Conservation (phyloP, 768 basidiomycete species). For the Rossbeevera mucosa region DNA sequence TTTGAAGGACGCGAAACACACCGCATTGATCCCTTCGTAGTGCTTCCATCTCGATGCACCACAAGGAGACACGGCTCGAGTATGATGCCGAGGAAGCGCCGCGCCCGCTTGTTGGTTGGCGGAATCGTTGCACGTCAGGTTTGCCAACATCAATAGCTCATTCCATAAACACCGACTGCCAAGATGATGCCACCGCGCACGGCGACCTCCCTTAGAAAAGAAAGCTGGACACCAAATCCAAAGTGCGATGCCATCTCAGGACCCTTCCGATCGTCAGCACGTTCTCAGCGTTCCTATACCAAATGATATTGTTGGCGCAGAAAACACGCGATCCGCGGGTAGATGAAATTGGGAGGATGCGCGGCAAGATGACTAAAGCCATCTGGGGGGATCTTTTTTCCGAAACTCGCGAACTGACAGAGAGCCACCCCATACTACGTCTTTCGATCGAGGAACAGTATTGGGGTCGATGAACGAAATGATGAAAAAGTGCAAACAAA, state of each 20-base stretch:
- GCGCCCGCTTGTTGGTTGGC: conserved; percentile 65
- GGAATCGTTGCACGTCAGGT: conserved; percentile 64
- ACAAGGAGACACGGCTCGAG: too few species aligned
- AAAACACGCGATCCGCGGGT: conserved; percentile 82
- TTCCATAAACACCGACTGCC: conserved; percentile 43
- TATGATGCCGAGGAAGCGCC: conserved; percentile 55
- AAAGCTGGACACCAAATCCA: conserved; percentile 83
- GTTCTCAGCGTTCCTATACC: too few species aligned
- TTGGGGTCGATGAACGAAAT: too few species aligned
- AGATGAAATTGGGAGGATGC: conserved; percentile 86
- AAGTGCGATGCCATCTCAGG: conserved; percentile 76
- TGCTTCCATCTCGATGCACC: conserved; percentile 34
- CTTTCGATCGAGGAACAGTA: too few species aligned
- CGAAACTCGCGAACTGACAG: too few species aligned
- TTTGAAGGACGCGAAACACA: too few species aligned
- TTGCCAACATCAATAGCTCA: conserved; percentile 58
- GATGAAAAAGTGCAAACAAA: too few species aligned
- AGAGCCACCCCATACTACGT: too few species aligned
- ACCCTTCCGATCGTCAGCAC: conserved; percentile 86
- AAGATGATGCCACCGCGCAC: conserved; percentile 61
- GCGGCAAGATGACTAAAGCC: too few species aligned
- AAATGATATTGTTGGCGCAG: too few species aligned
- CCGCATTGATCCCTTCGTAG: too few species aligned
- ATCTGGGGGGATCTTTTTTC: too few species aligned
- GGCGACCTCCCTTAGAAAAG: conserved; percentile 61